Conservation (phyloP, 495 filamentous ascomycete species). For the Pseudevernia furfuracea region DNA sequence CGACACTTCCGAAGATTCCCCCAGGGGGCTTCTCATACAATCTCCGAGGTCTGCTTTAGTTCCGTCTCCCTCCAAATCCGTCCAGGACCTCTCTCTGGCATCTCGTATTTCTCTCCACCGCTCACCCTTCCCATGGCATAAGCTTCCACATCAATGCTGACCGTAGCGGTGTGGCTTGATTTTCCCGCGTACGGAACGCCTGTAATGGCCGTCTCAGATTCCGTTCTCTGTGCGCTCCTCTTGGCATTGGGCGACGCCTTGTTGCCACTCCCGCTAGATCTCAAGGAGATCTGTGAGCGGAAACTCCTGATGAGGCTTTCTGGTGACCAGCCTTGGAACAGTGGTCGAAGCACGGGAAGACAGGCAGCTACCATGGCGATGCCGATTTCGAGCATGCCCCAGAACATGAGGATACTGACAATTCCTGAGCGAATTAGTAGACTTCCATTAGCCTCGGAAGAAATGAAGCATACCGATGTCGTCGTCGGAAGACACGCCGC, state of each 20-base stretch:
- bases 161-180: neutral
- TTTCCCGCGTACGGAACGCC: neutral
- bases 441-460: neutral
- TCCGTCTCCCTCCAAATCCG: constrained; percentile 7
- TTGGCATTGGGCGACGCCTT: neutral
- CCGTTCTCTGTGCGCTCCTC: neutral
- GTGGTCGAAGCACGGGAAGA: constrained; percentile 42
- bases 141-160: neutral
- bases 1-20: neutral
- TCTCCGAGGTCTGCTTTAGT: constrained; percentile 1
- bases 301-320: constrained; percentile 3
- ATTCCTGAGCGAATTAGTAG: neutral
- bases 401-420: constrained; percentile 1
- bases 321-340: constrained; percentile 27
- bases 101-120: neutral
- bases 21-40: neutral
- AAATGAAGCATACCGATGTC: neutral
- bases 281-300: neutral
- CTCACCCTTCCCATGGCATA: constrained; percentile 1
- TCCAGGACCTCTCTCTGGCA: neutral
- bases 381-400: constrained; percentile 31
- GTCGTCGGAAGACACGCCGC: neutral
- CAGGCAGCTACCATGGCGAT: constrained; percentile 42
- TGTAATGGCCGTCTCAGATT: neutral
- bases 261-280: neutral